Evolutionary conservation across 495 filamentous ascomycete genomes (phyloP), one percentile per base, ranked within the genome.

Genomic region (Letharia columbiana): DNA sequence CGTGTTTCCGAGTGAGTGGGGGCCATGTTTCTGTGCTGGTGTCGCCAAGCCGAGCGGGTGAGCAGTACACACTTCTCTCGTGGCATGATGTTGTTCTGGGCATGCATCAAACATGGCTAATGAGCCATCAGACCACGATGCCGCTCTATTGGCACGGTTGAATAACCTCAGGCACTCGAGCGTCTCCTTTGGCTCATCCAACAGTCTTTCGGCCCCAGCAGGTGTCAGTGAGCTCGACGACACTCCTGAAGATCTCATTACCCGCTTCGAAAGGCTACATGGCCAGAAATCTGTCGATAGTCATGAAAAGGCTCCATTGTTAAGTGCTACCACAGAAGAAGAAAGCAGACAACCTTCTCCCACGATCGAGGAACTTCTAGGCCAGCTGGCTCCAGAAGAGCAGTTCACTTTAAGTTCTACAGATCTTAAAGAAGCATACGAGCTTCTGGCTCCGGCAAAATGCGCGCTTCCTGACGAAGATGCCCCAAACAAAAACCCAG

Each of bases 101-200:
- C 23, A 28, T 28, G 23, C 37, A 56, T 42, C 35, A 18, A 35
- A 61, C n/a, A 73, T 70, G 71, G 60, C 50, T 35, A 45, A 66
- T 69, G 64, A 65, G 39, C 73, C 70, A 20, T 70, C 70, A 37
- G 64, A 54, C 31, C 67, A 71, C 31, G 76, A 78, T 49, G 63
- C 73, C 44, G 54, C 73, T 60, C 71, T 78, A 35, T 67, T 78
- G 17, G 66, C 70, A 33, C 71, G 77, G 23, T 63, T 78, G 47
- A 78, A 78, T 61, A 76, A 76, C 4, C 71, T 78, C 40, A 76
- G 74, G 61, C 71, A 71, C 56, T 77, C 77, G n/a, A 73, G 31
- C 39, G 71, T 77, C 11, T 61, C 65, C 23, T 47, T 69, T 12
- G 17, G 41, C 40, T n/a, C 67, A 3, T 45, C n/a, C n/a, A 50